Evolutionary conservation across 1,284 basidiomycete genomes (phyloP).

Genomic region (Ceraceosorus guamensis): DNA sequence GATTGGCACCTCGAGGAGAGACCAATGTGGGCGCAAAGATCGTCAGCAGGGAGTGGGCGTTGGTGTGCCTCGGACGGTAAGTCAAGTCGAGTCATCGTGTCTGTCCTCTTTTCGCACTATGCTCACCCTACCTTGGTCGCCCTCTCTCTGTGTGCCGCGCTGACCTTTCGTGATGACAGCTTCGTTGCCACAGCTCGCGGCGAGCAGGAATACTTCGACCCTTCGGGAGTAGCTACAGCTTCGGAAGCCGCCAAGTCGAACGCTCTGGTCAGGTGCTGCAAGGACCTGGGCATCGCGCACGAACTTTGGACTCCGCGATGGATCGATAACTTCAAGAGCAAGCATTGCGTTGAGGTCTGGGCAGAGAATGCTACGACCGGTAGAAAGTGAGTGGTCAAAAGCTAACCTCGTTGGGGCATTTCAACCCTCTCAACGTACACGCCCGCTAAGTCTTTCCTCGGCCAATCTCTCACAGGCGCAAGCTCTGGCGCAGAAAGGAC

Average conservation of each 20-base stretch:
- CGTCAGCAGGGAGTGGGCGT: slow-evolving; percentile 86
- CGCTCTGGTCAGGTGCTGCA: slow-evolving; percentile 95
- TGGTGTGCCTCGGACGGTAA: slow-evolving; percentile 84
- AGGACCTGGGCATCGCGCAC: slow-evolving; percentile 89
- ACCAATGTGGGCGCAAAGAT: slow-evolving; percentile 68
- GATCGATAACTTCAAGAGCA: slow-evolving; percentile 82
- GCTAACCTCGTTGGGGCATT: background rate
- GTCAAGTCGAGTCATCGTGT: slow-evolving; percentile 38
- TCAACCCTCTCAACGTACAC: background rate
- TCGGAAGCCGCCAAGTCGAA: slow-evolving; percentile 94
- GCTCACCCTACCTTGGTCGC: slow-evolving; percentile 1
- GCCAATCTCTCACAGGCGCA: slow-evolving; percentile 19
- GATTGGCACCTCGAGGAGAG: slow-evolving; percentile 84
- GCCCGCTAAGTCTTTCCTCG: background rate
- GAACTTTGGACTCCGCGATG: slow-evolving; percentile 97
- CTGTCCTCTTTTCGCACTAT: slow-evolving; percentile 6
- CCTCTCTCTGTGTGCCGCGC: background rate
- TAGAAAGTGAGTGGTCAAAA: slow-evolving; percentile 68
- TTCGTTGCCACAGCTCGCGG: slow-evolving; percentile 85
- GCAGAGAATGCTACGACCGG: slow-evolving; percentile 72
- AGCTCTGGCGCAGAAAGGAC: slow-evolving; percentile 47
- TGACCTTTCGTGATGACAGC: slow-evolving; percentile 50
- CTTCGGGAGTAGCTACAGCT: slow-evolving; percentile 81
- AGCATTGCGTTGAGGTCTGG: slow-evolving; percentile 78
- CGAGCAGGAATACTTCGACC: slow-evolving; percentile 95